Percentiles rank a stretch among this genome's conserved stretches.
These are phyloP conservation scores for Peronospora tabacina DNA, from an alignment of 352 stramenopile species.

Conservation along the genomic window DNA sequence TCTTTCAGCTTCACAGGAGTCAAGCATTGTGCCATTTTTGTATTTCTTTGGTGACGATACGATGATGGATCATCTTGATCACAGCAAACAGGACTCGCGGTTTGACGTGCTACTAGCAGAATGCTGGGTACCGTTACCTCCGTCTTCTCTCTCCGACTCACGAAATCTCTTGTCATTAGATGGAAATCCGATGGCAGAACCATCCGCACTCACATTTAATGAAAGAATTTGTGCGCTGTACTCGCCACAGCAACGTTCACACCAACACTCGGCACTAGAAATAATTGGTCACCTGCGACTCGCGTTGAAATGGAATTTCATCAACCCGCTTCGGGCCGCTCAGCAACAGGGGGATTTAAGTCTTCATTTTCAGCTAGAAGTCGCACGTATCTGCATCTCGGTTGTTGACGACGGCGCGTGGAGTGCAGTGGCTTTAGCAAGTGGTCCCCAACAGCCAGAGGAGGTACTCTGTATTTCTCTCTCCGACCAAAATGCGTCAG, in stretches of 20 bases:
- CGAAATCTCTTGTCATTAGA: constrained; percentile 26
- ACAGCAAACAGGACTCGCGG: constrained; percentile 77
- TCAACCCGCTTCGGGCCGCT: constrained; percentile 38
- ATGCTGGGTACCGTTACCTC: constrained; percentile 64
- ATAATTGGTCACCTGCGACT: constrained; percentile 75
- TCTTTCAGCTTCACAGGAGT: constrained; percentile 64
- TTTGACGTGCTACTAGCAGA: constrained; percentile 72
- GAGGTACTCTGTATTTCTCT: constrained; percentile 73
- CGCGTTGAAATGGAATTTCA: constrained; percentile 72
- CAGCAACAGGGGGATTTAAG: constrained; percentile 44
- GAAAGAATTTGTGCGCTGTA: constrained; percentile 69
- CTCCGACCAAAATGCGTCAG: constrained; percentile 56
- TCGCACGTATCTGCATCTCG: constrained; percentile 66
- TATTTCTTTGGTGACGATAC: constrained; percentile 85
- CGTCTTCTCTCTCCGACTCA: constrained; percentile 26
- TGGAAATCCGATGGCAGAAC: constrained; percentile 22
- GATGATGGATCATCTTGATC: constrained; percentile 83
- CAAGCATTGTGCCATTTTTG: constrained; percentile 79
- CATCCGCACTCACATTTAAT: constrained; percentile 36
- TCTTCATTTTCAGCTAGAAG: constrained; percentile 67
- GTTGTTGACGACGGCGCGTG: constrained; percentile 59
- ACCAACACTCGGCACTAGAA: constrained; percentile 30
- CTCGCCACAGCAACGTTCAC: constrained; percentile 28
- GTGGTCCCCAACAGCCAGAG: constrained; percentile 34
- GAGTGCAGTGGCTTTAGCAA: constrained; percentile 18